These are phyloP conservation scores for Aschersonia sp. DNA, from an alignment of 2,329 filamentous ascomycete genomes.

Conservation along the genomic window DNA sequence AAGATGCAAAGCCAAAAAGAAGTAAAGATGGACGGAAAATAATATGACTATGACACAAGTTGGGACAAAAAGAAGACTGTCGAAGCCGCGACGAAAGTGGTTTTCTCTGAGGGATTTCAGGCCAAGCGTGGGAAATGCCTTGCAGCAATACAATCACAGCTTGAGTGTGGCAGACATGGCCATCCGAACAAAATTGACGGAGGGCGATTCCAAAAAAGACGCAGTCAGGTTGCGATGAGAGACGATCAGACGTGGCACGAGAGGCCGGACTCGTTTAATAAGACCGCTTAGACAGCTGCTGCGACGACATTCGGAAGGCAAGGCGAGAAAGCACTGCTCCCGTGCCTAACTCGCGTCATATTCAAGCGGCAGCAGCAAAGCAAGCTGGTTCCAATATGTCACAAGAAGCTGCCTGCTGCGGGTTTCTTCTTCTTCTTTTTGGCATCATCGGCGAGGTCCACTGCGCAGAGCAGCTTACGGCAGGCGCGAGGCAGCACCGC, in stretches of 20 bases:
- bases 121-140: slow-evolving; percentile 1
- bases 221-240: slow-evolving; percentile 1
- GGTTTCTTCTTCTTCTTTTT: too few species aligned
- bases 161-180: slow-evolving; percentile 5
- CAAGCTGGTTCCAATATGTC: neutral
- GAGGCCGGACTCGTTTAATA: neutral
- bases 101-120: slow-evolving; percentile 1
- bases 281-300: neutral
- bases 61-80: slow-evolving; percentile 4
- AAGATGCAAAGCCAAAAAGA: slow-evolving; percentile 1
- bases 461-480: too few species aligned
- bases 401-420: too few species aligned
- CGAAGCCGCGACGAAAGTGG: slow-evolving; percentile 3
- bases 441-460: too few species aligned
- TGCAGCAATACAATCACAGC: slow-evolving; percentile 3
- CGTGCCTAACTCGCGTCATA: too few species aligned
- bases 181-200: slow-evolving; percentile 5
- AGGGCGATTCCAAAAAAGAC: slow-evolving; percentile 3
- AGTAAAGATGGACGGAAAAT: slow-evolving; percentile 3
- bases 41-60: slow-evolving; percentile 2
- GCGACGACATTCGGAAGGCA: too few species aligned
- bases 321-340: too few species aligned
- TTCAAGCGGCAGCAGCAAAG: neutral
- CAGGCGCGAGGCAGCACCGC: too few species aligned
- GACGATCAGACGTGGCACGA: neutral